Evolutionary conservation across 176 grass and related monocot species (phyloP).

Genomic region (Eragrostis curvula): DNA sequence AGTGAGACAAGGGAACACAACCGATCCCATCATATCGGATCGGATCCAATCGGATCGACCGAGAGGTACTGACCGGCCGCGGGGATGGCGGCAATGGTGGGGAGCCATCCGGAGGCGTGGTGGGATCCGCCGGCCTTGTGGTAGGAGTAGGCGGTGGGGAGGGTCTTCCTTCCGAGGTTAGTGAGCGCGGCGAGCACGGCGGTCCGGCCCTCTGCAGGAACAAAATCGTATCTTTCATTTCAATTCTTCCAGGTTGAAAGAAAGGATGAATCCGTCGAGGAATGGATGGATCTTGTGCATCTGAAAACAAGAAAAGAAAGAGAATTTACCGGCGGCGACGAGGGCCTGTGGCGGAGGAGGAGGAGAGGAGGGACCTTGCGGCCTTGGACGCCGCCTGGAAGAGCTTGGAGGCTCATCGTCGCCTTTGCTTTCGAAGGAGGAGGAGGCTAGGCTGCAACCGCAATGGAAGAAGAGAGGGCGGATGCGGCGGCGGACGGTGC

Average conservation of each 20-base stretch:
- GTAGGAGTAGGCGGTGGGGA: conserved; percentile 58
- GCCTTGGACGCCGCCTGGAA: conserved; percentile 49
- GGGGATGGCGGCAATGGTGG: conserved; percentile 58
- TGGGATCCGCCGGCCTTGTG: conserved; percentile 33
- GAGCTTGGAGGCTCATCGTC: conserved; percentile 42
- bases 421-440: neutral
- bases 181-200: conserved; percentile 61
- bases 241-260: neutral
- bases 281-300: no score
- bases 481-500: no score
- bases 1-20: neutral
- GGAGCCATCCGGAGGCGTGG: conserved; percentile 51
- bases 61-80: conserved; percentile 57
- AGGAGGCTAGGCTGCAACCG: neutral
- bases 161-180: conserved; percentile 54
- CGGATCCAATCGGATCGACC: neutral
- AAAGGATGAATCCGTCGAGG: neutral
- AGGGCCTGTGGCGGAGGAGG: conserved; percentile 27
- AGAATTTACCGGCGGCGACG: conserved; percentile 39
- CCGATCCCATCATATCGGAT: neutral
- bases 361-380: conserved; percentile 55
- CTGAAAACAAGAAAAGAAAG: no score
- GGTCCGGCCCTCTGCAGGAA: conserved; percentile 54
- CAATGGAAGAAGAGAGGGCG: neutral
- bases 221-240: neutral